Conservation (phyloP, 2,329 filamentous ascomycete genomes). For the Aspergillus chevalieri region DNA sequence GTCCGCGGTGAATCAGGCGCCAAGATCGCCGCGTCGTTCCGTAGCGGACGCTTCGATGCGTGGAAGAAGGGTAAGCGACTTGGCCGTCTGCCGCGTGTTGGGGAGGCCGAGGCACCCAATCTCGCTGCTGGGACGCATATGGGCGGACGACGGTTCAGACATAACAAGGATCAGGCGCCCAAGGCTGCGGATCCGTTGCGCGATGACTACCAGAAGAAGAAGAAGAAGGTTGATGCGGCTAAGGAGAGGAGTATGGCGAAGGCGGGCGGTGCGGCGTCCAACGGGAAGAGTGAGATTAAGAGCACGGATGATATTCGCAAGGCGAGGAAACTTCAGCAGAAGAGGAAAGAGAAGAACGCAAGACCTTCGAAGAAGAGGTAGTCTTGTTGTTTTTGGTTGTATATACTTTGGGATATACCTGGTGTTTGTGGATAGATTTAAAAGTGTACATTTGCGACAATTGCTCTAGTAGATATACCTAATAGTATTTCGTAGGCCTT, state of each 20-base stretch:
- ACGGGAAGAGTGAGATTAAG: constrained; percentile 74
- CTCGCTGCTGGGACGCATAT: constrained; percentile 25
- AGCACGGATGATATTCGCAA: constrained; percentile 79
- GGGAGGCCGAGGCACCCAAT: constrained; percentile 63
- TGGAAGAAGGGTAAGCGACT: constrained; percentile 87
- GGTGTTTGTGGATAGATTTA: neutral
- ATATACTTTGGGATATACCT: neutral
- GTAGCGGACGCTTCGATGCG: constrained; percentile 84
- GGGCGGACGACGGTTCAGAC: constrained; percentile 63
- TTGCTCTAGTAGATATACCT: too few relatives aligned
- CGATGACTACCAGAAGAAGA: constrained; percentile 83
- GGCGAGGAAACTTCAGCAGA: constrained; percentile 69
- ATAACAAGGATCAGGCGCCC: constrained; percentile 80
- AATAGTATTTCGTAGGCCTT: too few relatives aligned
- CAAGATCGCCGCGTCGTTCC: constrained; percentile 92
- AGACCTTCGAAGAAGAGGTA: constrained; percentile 62
- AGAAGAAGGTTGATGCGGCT: constrained; percentile 82
- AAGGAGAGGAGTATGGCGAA: constrained; percentile 56
- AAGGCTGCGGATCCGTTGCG: constrained; percentile 90
- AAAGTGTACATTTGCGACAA: neutral
- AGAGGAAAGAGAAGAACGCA: constrained; percentile 79
- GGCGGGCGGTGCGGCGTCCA: constrained; percentile 40
- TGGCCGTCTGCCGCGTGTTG: constrained; percentile 69
- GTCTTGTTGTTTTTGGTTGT: neutral
- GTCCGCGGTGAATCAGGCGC: constrained; percentile 85